Percentiles rank a stretch among this genome's conserved stretches.
Evolutionary conservation across 805 yeast genomes (phyloP).

Genomic region (Diddensiella transvaalensis): DNA sequence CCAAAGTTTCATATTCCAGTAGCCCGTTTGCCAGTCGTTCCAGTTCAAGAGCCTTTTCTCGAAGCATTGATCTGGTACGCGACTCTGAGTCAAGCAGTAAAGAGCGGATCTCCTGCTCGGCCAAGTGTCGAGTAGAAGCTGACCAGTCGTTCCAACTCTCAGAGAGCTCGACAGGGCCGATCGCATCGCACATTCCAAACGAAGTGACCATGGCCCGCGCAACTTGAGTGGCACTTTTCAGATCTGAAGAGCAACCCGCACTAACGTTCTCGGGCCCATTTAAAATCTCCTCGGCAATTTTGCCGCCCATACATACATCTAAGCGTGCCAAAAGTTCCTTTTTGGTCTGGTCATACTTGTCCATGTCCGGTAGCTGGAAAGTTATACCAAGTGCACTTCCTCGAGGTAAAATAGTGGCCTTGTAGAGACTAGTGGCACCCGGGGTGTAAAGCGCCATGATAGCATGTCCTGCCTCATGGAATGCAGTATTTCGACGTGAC

Average conservation of each 20-base stretch:
- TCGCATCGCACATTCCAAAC: slow-evolving; percentile 91
- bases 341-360: slow-evolving; percentile 88
- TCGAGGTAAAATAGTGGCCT: slow-evolving; percentile 94
- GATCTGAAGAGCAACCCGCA: slow-evolving; percentile 91
- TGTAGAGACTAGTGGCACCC: slow-evolving; percentile 92
- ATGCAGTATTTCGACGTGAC: slow-evolving; percentile 88
- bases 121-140: slow-evolving; percentile 77
- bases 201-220: slow-evolving; percentile 97
- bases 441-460: slow-evolving; percentile 93
- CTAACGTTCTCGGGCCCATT: slow-evolving; percentile 92
- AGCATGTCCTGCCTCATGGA: slow-evolving; percentile 99
- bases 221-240: slow-evolving; percentile 81
- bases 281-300: slow-evolving; percentile 90
- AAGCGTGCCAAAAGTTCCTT: slow-evolving; percentile 85
- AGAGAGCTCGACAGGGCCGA: slow-evolving; percentile 87
- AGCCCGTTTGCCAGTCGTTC: slow-evolving; percentile 88
- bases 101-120: slow-evolving; percentile 86
- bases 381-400: slow-evolving; percentile 97
- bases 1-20: slow-evolving; percentile 91
- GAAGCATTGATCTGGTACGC: slow-evolving; percentile 68
- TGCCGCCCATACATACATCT: slow-evolving; percentile 99
- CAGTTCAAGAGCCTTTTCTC: slow-evolving; percentile 62
- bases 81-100: slow-evolving; percentile 71
- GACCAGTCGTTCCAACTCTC: slow-evolving; percentile 97
- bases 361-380: slow-evolving; percentile 97